A percentile compares a stretch with the other conserved stretches of the same genome.
Conservation (phyloP, 2,329 filamentous ascomycete species). For the Neonectria sp. region DNA sequence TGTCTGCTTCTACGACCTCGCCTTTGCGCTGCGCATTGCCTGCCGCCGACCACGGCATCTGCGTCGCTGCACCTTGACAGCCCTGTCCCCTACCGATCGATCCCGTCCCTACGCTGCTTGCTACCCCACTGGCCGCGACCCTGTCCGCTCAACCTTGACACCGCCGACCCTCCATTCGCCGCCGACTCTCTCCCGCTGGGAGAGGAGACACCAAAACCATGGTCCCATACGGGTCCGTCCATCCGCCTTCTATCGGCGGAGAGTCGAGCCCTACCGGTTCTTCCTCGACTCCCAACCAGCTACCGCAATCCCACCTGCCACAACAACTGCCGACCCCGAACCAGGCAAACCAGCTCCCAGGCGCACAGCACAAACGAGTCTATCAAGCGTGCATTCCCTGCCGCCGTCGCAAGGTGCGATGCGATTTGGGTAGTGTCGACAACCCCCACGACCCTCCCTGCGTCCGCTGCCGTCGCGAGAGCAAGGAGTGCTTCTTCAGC, state of each 20-base stretch:
- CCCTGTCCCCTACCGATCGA: constrained; percentile 14
- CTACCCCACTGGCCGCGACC: constrained; percentile 26
- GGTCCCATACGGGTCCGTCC: constrained; percentile 45
- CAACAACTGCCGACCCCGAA: constrained; percentile 36
- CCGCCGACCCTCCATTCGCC: constrained; percentile 21
- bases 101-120: constrained; percentile 9
- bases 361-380: constrained; percentile 70
- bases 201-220: constrained; percentile 29
- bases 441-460: constrained; percentile 95
- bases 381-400: constrained; percentile 77
- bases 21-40: constrained; percentile 20
- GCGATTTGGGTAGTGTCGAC: constrained; percentile 83
- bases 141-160: constrained; percentile 22
- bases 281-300: constrained; percentile 36
- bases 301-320: constrained; percentile 38
- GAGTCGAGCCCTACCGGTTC: constrained; percentile 47
- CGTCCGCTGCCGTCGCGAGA: constrained; percentile 92
- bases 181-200: constrained; percentile 16
- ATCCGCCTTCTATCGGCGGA: constrained; percentile 40
- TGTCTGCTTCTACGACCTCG: constrained; percentile 30
- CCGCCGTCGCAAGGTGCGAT: constrained; percentile 73
- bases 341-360: constrained; percentile 31
- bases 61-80: constrained; percentile 23
- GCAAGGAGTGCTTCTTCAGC: constrained; percentile 97
- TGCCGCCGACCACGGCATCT: constrained; percentile 24